Base-by-base conservation (phyloP, 331 rosid species). In the Erythrophleum ivorense region DNA sequence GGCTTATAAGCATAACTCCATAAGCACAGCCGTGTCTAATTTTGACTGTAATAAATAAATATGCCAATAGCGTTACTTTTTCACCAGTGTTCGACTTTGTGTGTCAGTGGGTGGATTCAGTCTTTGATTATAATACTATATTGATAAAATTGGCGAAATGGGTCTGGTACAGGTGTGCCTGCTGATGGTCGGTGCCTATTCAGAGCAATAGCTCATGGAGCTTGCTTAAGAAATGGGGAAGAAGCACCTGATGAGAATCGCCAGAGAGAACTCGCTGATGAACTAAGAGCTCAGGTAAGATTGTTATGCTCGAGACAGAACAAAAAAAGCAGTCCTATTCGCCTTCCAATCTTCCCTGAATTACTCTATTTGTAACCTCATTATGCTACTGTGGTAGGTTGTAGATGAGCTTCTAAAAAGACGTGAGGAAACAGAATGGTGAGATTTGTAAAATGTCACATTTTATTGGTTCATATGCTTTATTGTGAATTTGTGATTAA, bases 101-200 rank as follows among this genome's bases (percentile, higher is more conserved):
- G 15, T 21, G 4, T 21, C 54, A 13, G 9, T 46, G 11, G 36
- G 73, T 64, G 49, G 29, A 64, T 33, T 71, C 24, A 48, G 60
- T 71, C 55, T 6, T 67, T 33, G 52, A 45, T 60, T 52, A 9
- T 49, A 5, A 52, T 68, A 19, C 19, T 77, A 43, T 43, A 41
- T 41, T 15, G 13, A 16, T 19, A 3, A 11, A 21, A 21, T 24
- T 10, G 71, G 21, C 11, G 13, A 54, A 36, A 55, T 40, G 38
- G 46, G 21, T 54, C 63, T 65, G 78, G 12, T 83, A 75, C 85
- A 95, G 97, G 97, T 38, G 98, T 93, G 68, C 88, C 79, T 65
- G 96, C 98, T 9, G 98, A 95, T 82, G 98, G 98, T 16, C 87
- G 98, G 46, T 95, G 98, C 79, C 70, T 95, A 64, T 95, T 93